Percentiles rank a stretch among this genome's conserved stretches.
Conservation (phyloP, 179 eudicot species). For the Silene coronaria region DNA sequence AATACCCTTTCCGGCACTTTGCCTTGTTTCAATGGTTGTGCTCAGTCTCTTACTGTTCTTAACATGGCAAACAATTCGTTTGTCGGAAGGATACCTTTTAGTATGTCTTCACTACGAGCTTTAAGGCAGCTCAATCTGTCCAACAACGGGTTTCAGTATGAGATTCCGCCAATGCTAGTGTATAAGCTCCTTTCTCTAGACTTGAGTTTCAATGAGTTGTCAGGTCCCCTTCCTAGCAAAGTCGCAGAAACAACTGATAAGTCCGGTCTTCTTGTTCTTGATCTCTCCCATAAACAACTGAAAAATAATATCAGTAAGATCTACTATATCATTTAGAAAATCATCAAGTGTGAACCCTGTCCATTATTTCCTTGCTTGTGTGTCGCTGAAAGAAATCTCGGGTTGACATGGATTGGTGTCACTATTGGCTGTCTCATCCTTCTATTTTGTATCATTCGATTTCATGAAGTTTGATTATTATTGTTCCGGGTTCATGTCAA, state of each 20-base stretch:
- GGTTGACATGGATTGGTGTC: no score
- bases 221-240: constrained; percentile 59
- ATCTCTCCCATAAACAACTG: constrained; percentile 85
- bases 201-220: constrained; percentile 66
- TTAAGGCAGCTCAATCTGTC: constrained; percentile 68
- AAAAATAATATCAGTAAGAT: no score
- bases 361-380: no score
- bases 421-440: neutral
- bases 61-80: constrained; percentile 70
- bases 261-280: constrained; percentile 67
- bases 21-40: constrained; percentile 63
- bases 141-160: constrained; percentile 50
- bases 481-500: neutral
- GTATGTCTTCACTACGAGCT: constrained; percentile 55
- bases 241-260: constrained; percentile 61
- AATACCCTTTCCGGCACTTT: constrained; percentile 62
- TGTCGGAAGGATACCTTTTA: constrained; percentile 74
- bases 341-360: no score
- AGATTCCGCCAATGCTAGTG: constrained; percentile 65
- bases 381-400: no score
- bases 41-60: constrained; percentile 49
- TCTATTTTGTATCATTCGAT: neutral
- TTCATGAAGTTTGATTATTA: no score
- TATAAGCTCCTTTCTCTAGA: constrained; percentile 62
- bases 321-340: no score